Evolutionary conservation across 148 eudicot genomes (phyloP).

Genomic region (Vaccinium macrocarpon): DNA sequence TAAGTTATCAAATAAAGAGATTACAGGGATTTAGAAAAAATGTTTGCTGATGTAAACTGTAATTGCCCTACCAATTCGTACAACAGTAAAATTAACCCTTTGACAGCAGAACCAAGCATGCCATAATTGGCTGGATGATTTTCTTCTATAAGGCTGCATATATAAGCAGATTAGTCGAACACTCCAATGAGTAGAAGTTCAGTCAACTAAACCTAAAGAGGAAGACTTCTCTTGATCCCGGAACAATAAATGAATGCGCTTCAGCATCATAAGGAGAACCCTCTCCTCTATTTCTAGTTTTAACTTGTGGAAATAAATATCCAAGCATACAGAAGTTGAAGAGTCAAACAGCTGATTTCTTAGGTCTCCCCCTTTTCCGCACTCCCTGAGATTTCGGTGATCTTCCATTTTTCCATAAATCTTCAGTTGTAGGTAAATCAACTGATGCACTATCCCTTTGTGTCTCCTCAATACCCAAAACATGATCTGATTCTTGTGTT

Average conservation of each 20-base stretch:
- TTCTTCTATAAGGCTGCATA: background rate
- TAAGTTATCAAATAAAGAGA: background rate
- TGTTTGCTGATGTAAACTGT: background rate
- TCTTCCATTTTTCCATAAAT: slow-evolving; percentile 18
- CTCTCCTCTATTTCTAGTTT: background rate
- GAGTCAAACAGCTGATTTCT: slow-evolving; percentile 19
- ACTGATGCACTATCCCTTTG: slow-evolving; percentile 1
- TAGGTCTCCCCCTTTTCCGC: slow-evolving; percentile 21
- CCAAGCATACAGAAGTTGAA: background rate
- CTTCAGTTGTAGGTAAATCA: slow-evolving; percentile 22
- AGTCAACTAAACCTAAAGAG: slow-evolving; percentile 1
- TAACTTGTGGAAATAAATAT: background rate
- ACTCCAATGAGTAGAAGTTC: background rate
- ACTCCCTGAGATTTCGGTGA: background rate
- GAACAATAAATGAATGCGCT: background rate
- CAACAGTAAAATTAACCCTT: background rate
- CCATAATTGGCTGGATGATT: background rate
- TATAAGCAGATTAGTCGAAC: background rate
- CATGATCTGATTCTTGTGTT: slow-evolving; percentile 14
- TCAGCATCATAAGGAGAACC: background rate
- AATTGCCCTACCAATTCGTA: background rate
- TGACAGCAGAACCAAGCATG: background rate
- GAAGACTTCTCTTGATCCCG: slow-evolving; percentile 1
- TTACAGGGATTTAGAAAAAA: background rate
- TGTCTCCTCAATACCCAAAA: slow-evolving; percentile 1